Base-by-base conservation (phyloP, 2,329 filamentous ascomycete genomes). In the Aspergillus ruber region DNA sequence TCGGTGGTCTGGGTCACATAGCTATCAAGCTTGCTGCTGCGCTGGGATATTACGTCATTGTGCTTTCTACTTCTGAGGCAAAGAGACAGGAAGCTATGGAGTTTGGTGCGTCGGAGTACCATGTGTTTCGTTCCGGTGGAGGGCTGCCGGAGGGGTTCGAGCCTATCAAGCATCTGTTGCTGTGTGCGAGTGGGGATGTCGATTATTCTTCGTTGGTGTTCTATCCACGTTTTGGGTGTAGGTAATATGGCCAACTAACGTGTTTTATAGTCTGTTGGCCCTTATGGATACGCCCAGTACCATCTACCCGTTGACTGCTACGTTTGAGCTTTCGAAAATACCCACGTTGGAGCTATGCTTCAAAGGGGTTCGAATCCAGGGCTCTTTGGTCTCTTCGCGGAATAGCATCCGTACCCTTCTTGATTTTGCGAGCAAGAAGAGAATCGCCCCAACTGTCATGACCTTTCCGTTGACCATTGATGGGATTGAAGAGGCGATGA, bases 1-100 rank as follows among this genome's bases (percentile, higher is more conserved):
- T 88, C 5, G 85, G 85, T 12, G 85, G 85, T 0, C 70, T 88
- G 0, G 85, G 85, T 0, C 84, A 90, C 57, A 81, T 88, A 50
- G 86, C 78, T 1, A 64, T 89, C 12, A 75, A 86, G 52, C 86
- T 78, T 62, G 81, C 84, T 0, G 80, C 78, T 54, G 84, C 84
- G 1, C 71, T 89, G 0, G 83, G 83, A 17, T 82, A 80, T 27
- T 79, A 86, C 39, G 61, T 63, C 17, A 61, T 62, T 4, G 57
- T 54, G 1, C 41, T 61, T 1, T 60, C 57, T 1, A 51, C 54
- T 25, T 56, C 55, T 2, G 45, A 52, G 13, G 27, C 36, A 13
- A 62, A 62, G 47, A 50, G 52, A 29, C 38, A 52, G 27, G 56
- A 58, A 29, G 56, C 55, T 4, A 42, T 56, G 32, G 44, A 50